A percentile compares a stretch with the other conserved stretches of the same genome.
phyloP scores from a whole-genome alignment of 2,329 filamentous ascomycete genomes.

The Neopestalotiopsis clavispora region DNA sequence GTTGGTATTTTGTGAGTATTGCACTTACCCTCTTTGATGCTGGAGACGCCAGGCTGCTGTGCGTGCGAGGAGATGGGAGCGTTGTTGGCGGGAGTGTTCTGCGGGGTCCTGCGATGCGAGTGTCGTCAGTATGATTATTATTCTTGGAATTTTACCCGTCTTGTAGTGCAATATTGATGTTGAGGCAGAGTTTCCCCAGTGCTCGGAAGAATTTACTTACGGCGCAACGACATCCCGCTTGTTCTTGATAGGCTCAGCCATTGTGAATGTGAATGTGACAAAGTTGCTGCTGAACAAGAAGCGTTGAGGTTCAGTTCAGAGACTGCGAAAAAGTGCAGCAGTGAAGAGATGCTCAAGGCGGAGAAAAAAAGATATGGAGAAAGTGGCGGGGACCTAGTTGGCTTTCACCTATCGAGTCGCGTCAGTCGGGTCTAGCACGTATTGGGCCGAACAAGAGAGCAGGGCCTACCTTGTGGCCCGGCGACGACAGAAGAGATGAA shows the following conservation, averaged over 20 bases:
- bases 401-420: constrained; percentile 4
- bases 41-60: constrained; percentile 90
- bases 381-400: constrained; percentile 3
- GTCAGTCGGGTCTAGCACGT: constrained; percentile 5
- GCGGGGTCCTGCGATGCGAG: constrained; percentile 77
- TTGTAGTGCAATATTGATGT: not conserved
- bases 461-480: not conserved
- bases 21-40: constrained; percentile 94
- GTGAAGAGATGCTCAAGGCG: constrained; percentile 22
- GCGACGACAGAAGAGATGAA: constrained; percentile 1
- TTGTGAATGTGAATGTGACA: constrained; percentile 41
- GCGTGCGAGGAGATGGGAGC: constrained; percentile 98
- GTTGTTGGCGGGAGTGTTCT: constrained; percentile 95
- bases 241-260: constrained; percentile 69
- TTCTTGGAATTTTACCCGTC: not conserved
- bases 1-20: constrained; percentile 14
- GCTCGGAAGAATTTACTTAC: constrained; percentile 47
- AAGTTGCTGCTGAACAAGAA: not conserved
- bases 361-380: constrained; percentile 27
- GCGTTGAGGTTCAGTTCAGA: constrained; percentile 11
- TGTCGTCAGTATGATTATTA: constrained; percentile 27
- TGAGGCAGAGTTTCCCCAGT: not conserved
- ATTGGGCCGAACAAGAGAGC: constrained; percentile 3
- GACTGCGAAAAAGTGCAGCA: constrained; percentile 12
- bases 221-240: constrained; percentile 64